These are phyloP conservation scores for Apiotrichum veenhuisii DNA, from an alignment of 1,284 basidiomycete genomes.

Conservation along the genomic window DNA sequence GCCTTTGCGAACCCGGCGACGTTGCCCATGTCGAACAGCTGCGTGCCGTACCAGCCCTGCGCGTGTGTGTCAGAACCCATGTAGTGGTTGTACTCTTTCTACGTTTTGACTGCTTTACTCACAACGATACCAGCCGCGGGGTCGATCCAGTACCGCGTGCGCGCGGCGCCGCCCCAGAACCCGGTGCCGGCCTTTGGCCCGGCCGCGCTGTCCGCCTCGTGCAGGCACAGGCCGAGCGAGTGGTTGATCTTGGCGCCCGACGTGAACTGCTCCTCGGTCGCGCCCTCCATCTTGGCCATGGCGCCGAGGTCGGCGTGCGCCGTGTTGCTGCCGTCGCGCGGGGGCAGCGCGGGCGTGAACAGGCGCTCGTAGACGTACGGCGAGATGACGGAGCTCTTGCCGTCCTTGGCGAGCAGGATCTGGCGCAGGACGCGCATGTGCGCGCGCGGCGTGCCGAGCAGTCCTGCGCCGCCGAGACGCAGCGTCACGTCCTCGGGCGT, in stretches of 20 bases:
- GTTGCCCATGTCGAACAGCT: slow-evolving; percentile 14
- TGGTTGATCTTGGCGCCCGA: slow-evolving; percentile 2
- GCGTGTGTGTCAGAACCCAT: not conserved
- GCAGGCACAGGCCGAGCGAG: slow-evolving; percentile 2
- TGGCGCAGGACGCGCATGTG: slow-evolving; percentile 29
- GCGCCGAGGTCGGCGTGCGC: slow-evolving; percentile 7
- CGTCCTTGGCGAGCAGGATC: slow-evolving; percentile 20
- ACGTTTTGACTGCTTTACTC: slow-evolving; percentile 16
- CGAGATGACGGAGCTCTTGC: slow-evolving; percentile 11
- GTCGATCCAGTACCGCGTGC: slow-evolving; percentile 33
- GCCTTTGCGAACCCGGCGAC: slow-evolving; percentile 19
- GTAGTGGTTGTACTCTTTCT: not conserved
- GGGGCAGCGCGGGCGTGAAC: slow-evolving; percentile 19
- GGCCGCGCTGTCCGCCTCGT: not conserved
- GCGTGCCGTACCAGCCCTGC: slow-evolving; percentile 16
- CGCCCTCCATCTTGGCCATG: not conserved
- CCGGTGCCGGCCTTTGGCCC: slow-evolving; percentile 21
- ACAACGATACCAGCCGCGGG: slow-evolving; percentile 27
- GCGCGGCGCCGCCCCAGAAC: slow-evolving; percentile 28
- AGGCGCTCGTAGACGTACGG: slow-evolving; percentile 19
- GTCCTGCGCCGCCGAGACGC: slow-evolving; percentile 31
- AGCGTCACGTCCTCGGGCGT: slow-evolving; percentile 6
- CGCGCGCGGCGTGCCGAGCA: slow-evolving; percentile 33
- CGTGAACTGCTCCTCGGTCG: slow-evolving; percentile 2
- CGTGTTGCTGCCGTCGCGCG: slow-evolving; percentile 4